Evolutionary conservation across 805 yeast genomes (phyloP).

Genomic region (Starmerella floricola): DNA sequence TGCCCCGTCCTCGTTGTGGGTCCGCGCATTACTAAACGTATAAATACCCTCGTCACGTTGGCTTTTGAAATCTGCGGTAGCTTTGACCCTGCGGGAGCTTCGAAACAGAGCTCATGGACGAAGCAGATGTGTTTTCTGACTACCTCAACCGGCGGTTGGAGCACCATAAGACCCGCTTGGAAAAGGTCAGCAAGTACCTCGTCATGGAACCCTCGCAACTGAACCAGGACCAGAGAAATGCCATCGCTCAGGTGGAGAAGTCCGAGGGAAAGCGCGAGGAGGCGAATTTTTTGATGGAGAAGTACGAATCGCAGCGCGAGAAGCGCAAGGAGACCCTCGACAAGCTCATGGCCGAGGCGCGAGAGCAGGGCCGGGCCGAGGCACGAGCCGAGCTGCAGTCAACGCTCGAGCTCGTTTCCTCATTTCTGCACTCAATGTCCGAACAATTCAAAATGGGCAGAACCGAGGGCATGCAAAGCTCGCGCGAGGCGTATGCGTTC

Average conservation of each 20-base stretch:
- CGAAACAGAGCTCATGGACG: neutral
- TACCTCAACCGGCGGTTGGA: slow-evolving; percentile 1
- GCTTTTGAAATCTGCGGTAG: neutral
- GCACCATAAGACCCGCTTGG: neutral
- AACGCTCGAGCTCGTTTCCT: neutral
- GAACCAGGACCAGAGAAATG: slow-evolving; percentile 1
- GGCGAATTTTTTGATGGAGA: neutral
- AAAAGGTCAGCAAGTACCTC: slow-evolving; percentile 1
- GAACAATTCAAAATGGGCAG: neutral
- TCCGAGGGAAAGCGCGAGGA: slow-evolving; percentile 2
- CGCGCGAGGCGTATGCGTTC: neutral
- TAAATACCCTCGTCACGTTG: neutral
- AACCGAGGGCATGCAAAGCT: neutral
- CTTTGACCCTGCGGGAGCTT: neutral
- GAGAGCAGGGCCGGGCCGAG: neutral
- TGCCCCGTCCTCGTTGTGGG: no score
- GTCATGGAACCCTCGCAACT: slow-evolving; percentile 1
- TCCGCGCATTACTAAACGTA: neutral
- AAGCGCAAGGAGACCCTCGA: neutral
- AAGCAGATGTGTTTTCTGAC: slow-evolving; percentile 1
- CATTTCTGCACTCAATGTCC: neutral
- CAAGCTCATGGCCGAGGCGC: neutral
- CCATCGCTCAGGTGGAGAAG: neutral
- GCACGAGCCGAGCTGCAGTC: neutral
- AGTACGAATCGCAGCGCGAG: neutral